Evolutionary conservation across 2,329 filamentous ascomycete genomes (phyloP), one percentile per base, ranked within the genome.

Genomic region (Drechmeria coniospora): DNA sequence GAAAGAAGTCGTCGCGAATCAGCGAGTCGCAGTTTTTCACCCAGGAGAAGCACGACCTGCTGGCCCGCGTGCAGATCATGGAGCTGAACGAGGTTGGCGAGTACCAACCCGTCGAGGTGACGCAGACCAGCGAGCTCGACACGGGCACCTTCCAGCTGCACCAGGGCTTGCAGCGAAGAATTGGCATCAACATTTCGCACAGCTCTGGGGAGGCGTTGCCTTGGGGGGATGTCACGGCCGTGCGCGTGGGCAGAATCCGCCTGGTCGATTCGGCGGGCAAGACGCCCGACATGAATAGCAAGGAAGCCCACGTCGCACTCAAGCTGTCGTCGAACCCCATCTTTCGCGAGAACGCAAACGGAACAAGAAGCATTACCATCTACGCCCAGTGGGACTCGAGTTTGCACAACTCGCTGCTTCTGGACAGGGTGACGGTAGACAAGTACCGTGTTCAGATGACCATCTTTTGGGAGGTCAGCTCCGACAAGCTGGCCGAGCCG

Each of bases 311-410:
- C 36, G 73, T 98, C 4, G 54, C 73, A 0, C 57, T 98, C 21
- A 82, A 82, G 44, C 63, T 92, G 25, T 66, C 84, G 3, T 71
- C 79, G 18, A 74, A 78, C 26, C 87, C 90, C 1, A 65, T 74
- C 31, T 77, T 93, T 38, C 79, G 78, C 36, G 74, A 80, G 32
- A 92, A 94, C 45, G 73, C 81, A 15, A 92, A 95, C 47, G 90
- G 90, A 21, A 94, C 86, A 1, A 78, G 76, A 20, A 84, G 79
- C 47, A 75, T 94, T 21, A 86, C 78, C 2, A 64, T 95, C 23
- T 68, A 79, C n/a, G 84, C 80, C 1, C 86, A 95, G 45, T 98
- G 90, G 90, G 90, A 98, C 48, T 94, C 87, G 0, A 92, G 84
- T 44, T 64, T 90, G 39, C 90, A 98, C 51, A 76, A 74, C 36